Conservation (phyloP, 179 eudicot species). For the Monotropa hypopitys region DNA sequence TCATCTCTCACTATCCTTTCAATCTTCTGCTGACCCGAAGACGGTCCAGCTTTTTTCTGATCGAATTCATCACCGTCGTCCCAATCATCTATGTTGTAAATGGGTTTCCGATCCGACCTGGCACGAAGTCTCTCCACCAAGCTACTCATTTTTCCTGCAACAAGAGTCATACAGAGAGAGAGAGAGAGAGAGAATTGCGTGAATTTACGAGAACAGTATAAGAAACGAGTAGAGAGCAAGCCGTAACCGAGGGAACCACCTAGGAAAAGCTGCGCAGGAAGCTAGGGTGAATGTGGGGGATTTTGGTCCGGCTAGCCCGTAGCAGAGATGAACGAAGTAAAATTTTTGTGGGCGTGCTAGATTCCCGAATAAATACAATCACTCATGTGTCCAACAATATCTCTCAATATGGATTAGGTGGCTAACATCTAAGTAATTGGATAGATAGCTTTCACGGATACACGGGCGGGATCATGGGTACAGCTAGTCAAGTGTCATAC, state of each 20-base stretch:
- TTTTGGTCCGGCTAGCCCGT: not conserved
- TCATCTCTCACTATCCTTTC: conserved; percentile 53
- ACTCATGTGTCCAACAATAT: too few species aligned
- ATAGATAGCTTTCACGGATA: too few species aligned
- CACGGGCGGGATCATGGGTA: too few species aligned
- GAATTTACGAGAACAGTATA: not conserved
- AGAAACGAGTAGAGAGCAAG: not conserved
- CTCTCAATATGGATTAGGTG: too few species aligned
- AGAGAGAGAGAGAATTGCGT: not conserved
- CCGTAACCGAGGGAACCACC: not conserved
- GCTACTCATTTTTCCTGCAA: conserved; percentile 42
- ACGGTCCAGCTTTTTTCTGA: conserved; percentile 22
- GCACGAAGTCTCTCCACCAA: conserved; percentile 71
- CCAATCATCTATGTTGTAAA: conserved; percentile 49
- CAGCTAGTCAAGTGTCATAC: too few species aligned
- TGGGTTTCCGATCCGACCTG: conserved; percentile 55
- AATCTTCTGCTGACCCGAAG: conserved; percentile 21
- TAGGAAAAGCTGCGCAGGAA: not conserved
- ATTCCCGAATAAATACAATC: too few species aligned
- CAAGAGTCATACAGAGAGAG: not conserved
- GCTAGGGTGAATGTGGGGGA: not conserved
- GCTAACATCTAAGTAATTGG: too few species aligned
- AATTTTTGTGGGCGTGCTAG: too few species aligned
- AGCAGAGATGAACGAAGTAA: too few species aligned
- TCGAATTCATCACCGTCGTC: conserved; percentile 51